phyloP scores from a whole-genome alignment of 495 filamentous ascomycete species.

The Tuber magnatum region DNA sequence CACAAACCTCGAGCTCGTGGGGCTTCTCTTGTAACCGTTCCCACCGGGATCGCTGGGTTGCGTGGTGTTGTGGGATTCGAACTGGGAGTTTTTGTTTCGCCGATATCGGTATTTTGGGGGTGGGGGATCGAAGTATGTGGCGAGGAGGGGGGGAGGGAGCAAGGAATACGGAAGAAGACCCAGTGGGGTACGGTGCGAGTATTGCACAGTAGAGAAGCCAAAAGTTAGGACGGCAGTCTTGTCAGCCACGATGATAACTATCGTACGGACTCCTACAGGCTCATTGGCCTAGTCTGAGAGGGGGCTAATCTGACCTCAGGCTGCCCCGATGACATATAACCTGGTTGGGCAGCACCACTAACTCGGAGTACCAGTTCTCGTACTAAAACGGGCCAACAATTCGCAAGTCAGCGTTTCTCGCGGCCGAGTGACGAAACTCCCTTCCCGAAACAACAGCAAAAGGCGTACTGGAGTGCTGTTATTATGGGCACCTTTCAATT shows the following conservation, averaged over 20 bases:
- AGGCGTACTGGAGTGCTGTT: not conserved
- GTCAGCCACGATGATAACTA: not conserved
- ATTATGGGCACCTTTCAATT: not conserved
- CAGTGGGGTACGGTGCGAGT: not conserved
- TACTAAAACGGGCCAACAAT: not conserved
- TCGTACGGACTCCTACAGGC: not conserved
- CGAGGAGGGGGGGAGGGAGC: not conserved
- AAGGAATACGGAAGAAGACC: not conserved
- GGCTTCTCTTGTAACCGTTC: not conserved
- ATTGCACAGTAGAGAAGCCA: not conserved
- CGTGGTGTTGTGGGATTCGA: not conserved
- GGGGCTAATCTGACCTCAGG: not conserved
- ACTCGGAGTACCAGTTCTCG: not conserved
- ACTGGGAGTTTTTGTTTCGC: not conserved
- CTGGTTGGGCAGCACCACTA: not conserved
- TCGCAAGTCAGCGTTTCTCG: not conserved
- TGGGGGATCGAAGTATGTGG: not conserved
- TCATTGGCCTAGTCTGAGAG: not conserved
- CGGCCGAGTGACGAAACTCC: not conserved
- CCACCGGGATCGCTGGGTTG: not conserved
- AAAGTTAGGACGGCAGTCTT: not conserved
- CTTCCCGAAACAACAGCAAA: not conserved
- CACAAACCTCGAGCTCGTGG: not conserved
- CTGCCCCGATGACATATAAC: not conserved
- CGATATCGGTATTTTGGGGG: not conserved